A percentile compares a stretch with the other conserved stretches of the same genome.
Conservation (phyloP, 768 basidiomycete genomes). For the Lentinus tigrinus region DNA sequence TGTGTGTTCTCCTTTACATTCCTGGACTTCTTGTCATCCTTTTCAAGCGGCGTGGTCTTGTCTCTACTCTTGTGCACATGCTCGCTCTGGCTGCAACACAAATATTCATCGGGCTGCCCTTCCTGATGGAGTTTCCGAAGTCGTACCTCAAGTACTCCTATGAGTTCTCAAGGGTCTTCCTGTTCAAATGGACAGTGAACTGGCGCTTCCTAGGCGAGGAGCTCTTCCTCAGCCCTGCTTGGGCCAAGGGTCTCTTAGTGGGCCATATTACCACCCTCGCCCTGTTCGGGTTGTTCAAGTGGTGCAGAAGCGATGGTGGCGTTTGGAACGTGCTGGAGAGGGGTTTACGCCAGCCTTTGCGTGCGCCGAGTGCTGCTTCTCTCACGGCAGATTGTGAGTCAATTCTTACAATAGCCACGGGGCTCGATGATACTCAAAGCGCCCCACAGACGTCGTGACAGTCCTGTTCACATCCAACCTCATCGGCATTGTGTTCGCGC, state of each 20-base stretch:
- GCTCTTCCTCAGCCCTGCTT: constrained; percentile 65
- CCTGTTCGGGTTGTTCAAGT: constrained; percentile 67
- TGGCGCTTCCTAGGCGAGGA: constrained; percentile 86
- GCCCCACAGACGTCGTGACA: constrained; percentile 43
- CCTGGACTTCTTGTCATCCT: constrained; percentile 84
- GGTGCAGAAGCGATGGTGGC: constrained; percentile 79
- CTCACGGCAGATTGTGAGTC: constrained; percentile 66
- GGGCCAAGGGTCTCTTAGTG: constrained; percentile 61
- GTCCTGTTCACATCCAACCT: constrained; percentile 89
- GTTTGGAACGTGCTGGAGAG: constrained; percentile 51
- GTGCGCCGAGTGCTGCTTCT: constrained; percentile 44
- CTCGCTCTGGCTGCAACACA: constrained; percentile 49
- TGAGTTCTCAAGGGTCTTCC: constrained; percentile 82
- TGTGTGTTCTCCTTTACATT: constrained; percentile 88
- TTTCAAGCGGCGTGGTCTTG: constrained; percentile 69
- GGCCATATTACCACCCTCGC: constrained; percentile 62
- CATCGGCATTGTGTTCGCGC: constrained; percentile 87
- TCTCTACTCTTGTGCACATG: constrained; percentile 50
- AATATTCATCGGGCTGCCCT: constrained; percentile 64
- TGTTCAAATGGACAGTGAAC: constrained; percentile 98
- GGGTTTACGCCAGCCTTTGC: constrained; percentile 50
- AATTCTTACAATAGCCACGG: neutral
- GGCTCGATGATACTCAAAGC: constrained; percentile 12
- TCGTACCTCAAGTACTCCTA: constrained; percentile 80
- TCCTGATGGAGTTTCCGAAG: constrained; percentile 56